Evolutionary conservation across 129 eudicot species (phyloP), one percentile per base, ranked within the genome.

Genomic region (Chrysanthemum makinoi): DNA sequence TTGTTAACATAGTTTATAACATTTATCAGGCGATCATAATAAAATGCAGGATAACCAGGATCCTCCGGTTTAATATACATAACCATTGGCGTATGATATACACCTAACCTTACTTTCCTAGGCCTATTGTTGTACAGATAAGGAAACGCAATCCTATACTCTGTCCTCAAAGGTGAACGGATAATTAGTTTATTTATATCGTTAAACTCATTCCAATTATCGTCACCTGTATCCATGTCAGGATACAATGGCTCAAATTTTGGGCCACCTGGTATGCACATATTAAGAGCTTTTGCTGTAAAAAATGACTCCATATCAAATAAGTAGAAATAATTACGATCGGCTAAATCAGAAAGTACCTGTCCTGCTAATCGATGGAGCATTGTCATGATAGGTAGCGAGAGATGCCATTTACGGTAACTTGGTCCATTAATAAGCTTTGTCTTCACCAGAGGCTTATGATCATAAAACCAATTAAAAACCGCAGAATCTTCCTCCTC

Each of bases 221-320:
- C 99, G 18, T 95, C 97, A 54, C 97, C 99, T 81, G 88, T 95
- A 84, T 95, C 99, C 99, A 95, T 95, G 89, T 95, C 99, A 65
- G 97, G 97, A 72, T 95, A 95, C 75, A 95, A 72, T 6, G 99
- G 99, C 76, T 95, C 97, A 76, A 95, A 95, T 85, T 95, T 95
- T 15, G 99, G 99, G 69, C 99, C 99, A 89, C 98, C 99, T 72
- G 99, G 99, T 70, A 95, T 95, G 79, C 99, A 95, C 99, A 95
- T 95, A 72, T 95, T 95, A 56, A 95, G 81, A 52, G 97, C 99
- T 83, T 95, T 95, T 20, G 99, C 97, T 0, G 99, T 95, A 63
- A 95, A 95, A 73, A 95, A 95, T 0, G 99, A 95, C 87, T 90
- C 99, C 99, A 95, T 95, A 72, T 95, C 99, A 67, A 95, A 95